phyloP scores from a whole-genome alignment of 306 rosid genomes.

The Heteromeles arbutifolia region DNA sequence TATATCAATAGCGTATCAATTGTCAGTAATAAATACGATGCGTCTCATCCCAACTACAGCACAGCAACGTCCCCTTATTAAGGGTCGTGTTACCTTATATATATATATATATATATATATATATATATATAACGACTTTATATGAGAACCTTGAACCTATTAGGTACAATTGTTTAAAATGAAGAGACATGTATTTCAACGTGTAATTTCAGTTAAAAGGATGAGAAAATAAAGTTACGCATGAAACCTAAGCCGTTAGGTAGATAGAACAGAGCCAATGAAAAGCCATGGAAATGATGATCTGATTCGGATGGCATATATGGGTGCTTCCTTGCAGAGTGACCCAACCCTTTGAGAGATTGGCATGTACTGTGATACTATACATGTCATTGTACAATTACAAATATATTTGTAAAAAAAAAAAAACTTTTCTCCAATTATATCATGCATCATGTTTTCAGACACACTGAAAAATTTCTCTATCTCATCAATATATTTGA shows the following conservation, averaged over 20 bases:
- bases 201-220: slow-evolving; percentile 1
- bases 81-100: neutral
- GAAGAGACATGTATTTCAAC: slow-evolving; percentile 6
- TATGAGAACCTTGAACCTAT: neutral
- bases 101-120: too few species aligned
- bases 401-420: too few species aligned
- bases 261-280: slow-evolving; percentile 28
- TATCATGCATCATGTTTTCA: too few species aligned
- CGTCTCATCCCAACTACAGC: neutral
- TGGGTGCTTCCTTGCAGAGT: slow-evolving; percentile 44
- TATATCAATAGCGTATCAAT: neutral
- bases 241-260: slow-evolving; percentile 22
- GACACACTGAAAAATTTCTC: too few species aligned
- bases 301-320: slow-evolving; percentile 69
- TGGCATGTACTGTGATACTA: too few species aligned
- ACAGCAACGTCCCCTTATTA: neutral
- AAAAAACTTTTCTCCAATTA: too few species aligned
- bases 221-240: neutral
- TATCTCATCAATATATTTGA: neutral
- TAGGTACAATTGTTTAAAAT: neutral
- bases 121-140: neutral
- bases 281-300: slow-evolving; percentile 43
- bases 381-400: too few species aligned
- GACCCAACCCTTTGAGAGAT: slow-evolving; percentile 17
- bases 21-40: too few species aligned